Percentiles rank a stretch among this genome's conserved stretches.
phyloP scores from a whole-genome alignment of 1,139 yeast species.

The Kodamaea fungicola region DNA sequence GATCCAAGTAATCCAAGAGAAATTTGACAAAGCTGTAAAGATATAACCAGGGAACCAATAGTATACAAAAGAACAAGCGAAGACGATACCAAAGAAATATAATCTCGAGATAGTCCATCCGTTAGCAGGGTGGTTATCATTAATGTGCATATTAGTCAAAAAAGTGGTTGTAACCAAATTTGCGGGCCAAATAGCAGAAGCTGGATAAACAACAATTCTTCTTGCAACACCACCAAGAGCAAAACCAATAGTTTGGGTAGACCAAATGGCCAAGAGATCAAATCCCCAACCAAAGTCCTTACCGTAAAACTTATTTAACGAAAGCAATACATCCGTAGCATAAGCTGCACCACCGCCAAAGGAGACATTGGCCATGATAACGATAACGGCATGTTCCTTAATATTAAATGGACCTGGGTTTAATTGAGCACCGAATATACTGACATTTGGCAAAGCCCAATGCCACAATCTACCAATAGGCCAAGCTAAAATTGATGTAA shows the following conservation, averaged over 20 bases:
- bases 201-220: constrained; percentile 57
- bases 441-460: constrained; percentile 40
- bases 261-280: constrained; percentile 46
- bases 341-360: constrained; percentile 61
- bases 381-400: constrained; percentile 62
- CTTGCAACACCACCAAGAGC: constrained; percentile 60
- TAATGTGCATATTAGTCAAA: constrained; percentile 57
- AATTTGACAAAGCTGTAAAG: constrained; percentile 20
- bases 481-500: constrained; percentile 58
- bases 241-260: constrained; percentile 62
- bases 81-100: constrained; percentile 27
- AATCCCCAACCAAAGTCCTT: constrained; percentile 51
- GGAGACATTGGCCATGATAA: constrained; percentile 58
- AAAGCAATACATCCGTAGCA: constrained; percentile 55
- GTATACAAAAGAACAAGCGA: constrained; percentile 28
- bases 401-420: constrained; percentile 66
- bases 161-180: constrained; percentile 46
- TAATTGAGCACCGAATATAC: constrained; percentile 39
- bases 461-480: constrained; percentile 58
- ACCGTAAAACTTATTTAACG: constrained; percentile 50
- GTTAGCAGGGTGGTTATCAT: constrained; percentile 52
- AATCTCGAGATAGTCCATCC: constrained; percentile 41
- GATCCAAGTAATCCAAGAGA: constrained; percentile 31
- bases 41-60: constrained; percentile 44
- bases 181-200: constrained; percentile 67